Evolutionary conservation across 371 early-diverging fungal genomes (phyloP).

Genomic region (Apophysomyces ossiformis): DNA sequence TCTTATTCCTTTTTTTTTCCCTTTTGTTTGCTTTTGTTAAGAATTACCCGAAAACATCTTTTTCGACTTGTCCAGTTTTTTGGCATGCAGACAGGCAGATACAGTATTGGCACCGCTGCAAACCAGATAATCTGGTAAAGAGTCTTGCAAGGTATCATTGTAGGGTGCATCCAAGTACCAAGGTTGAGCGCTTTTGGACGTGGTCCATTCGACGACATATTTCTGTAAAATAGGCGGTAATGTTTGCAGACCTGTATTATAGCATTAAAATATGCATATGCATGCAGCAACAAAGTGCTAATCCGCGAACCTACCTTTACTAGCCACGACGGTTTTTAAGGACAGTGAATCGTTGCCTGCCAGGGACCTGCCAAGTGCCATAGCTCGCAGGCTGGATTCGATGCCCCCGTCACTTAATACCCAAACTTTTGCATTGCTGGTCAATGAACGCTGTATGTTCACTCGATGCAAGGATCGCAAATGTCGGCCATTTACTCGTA

Average conservation of each 20-base stretch:
- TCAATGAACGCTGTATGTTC: not conserved
- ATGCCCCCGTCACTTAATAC: conserved; percentile 27
- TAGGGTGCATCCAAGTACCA: conserved; percentile 38
- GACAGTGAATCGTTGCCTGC: not conserved
- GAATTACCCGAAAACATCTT: conserved; percentile 35
- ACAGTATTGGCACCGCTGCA: conserved; percentile 40
- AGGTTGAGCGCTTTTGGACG: conserved; percentile 20
- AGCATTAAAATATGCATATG: too few species aligned
- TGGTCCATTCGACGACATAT: conserved; percentile 23
- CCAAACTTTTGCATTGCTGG: conserved; percentile 17
- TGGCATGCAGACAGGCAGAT: conserved; percentile 36
- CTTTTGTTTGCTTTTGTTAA: not conserved
- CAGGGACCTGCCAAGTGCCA: conserved; percentile 21
- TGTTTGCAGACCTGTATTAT: conserved; percentile 11
- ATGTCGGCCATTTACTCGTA: too few species aligned
- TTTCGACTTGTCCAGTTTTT: conserved; percentile 14
- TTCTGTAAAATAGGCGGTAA: conserved; percentile 25
- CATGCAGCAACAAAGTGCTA: not conserved
- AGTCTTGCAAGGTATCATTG: not conserved
- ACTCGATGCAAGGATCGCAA: too few species aligned
- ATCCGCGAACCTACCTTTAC: conserved; percentile 15
- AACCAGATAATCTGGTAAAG: conserved; percentile 39
- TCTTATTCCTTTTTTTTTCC: not conserved
- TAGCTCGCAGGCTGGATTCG: conserved; percentile 20
- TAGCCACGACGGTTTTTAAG: conserved; percentile 17